A percentile compares a stretch with the other conserved stretches of the same genome.
These are phyloP conservation scores for Neospermospora avenae DNA, from an alignment of 2,329 filamentous ascomycete species.

Conservation along the genomic window DNA sequence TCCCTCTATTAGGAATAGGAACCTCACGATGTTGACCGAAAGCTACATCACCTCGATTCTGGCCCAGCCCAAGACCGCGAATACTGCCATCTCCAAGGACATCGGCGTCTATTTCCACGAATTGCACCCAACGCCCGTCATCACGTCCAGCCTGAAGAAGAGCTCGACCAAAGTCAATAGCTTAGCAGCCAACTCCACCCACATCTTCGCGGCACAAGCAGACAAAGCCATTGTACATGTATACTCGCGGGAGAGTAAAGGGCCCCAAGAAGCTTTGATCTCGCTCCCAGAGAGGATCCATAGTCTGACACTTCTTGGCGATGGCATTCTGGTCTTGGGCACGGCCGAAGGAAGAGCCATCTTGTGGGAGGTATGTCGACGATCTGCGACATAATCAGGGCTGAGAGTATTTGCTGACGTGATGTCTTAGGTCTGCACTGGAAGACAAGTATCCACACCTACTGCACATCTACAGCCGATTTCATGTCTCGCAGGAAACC, in stretches of 20 bases:
- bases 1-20: not conserved
- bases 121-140: constrained; percentile 71
- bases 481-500: constrained; percentile 69
- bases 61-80: constrained; percentile 56
- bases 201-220: constrained; percentile 87
- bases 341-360: constrained; percentile 83
- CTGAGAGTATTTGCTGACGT: constrained; percentile 17
- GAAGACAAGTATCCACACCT: constrained; percentile 71
- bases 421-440: constrained; percentile 62
- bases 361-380: constrained; percentile 79
- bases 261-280: constrained; percentile 83
- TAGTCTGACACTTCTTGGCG: constrained; percentile 68
- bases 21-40: constrained; percentile 52
- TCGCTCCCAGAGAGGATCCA: constrained; percentile 85
- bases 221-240: constrained; percentile 93
- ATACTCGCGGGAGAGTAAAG: constrained; percentile 71
- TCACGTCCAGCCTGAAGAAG: constrained; percentile 84
- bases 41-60: constrained; percentile 57
- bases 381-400: not conserved
- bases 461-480: constrained; percentile 78
- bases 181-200: constrained; percentile 73
- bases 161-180: constrained; percentile 77
- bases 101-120: constrained; percentile 85
- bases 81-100: constrained; percentile 68
- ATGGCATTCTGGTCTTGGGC: constrained; percentile 71